Conservation (phyloP, 2,329 filamentous ascomycete species). For the Coleophoma cylindrospora region DNA sequence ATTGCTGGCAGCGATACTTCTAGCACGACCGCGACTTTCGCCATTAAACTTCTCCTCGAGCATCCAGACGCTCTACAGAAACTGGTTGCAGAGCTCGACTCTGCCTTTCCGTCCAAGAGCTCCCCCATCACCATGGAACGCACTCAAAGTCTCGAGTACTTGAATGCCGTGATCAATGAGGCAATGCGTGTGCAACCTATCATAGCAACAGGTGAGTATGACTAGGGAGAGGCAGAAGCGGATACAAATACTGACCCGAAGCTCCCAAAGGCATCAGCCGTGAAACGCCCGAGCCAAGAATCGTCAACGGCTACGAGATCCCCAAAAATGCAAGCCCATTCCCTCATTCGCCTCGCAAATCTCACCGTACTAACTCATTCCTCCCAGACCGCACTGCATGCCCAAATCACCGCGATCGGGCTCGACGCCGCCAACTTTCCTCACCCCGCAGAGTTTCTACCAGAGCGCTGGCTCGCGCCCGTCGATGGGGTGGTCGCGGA, state of each 20-base stretch:
- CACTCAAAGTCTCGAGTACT: not conserved
- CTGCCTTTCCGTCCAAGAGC: not conserved
- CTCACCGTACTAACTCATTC: too few relatives aligned
- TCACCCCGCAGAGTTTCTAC: not conserved
- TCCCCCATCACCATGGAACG: not conserved
- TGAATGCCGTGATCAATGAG: not conserved
- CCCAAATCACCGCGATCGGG: too few relatives aligned
- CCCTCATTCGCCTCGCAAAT: too few relatives aligned
- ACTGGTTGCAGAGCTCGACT: not conserved
- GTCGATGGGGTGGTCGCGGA: constrained; percentile 9
- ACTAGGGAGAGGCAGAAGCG: too few relatives aligned
- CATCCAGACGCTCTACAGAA: not conserved
- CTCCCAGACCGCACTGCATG: too few relatives aligned
- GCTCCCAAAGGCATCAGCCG: too few relatives aligned
- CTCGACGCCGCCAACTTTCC: not conserved
- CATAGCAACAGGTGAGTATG: too few relatives aligned
- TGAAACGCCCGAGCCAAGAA: too few relatives aligned
- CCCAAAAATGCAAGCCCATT: too few relatives aligned
- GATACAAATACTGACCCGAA: too few relatives aligned
- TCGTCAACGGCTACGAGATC: too few relatives aligned
- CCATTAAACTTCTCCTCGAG: not conserved
- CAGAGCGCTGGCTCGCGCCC: not conserved
- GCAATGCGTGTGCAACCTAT: not conserved
- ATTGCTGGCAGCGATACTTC: not conserved
- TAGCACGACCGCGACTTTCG: not conserved